Percentiles rank a stretch among this genome's conserved stretches.
These are phyloP conservation scores for Malus fusca DNA, from an alignment of 306 rosid genomes.

Conservation along the genomic window DNA sequence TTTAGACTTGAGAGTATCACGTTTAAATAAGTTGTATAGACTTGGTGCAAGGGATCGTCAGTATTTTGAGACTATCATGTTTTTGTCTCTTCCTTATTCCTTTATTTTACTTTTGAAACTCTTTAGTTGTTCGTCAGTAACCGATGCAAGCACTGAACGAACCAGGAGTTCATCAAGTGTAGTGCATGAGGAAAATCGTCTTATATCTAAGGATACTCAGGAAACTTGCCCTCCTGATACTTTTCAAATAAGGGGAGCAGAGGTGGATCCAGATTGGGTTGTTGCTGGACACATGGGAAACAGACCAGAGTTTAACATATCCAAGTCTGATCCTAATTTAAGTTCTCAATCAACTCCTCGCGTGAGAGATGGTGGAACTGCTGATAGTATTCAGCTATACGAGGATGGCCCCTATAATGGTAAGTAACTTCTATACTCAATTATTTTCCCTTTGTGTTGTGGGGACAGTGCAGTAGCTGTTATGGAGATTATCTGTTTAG, in stretches of 20 bases:
- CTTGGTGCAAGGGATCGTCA: background rate
- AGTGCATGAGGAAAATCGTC: constrained; percentile 46
- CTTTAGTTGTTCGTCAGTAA: constrained; percentile 23
- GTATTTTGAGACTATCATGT: background rate
- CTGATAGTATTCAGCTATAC: constrained; percentile 37
- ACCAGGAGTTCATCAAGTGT: constrained; percentile 38
- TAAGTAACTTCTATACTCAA: constrained; percentile 16
- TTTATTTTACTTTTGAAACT: background rate
- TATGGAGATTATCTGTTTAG: background rate
- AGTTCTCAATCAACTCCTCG: constrained; percentile 25
- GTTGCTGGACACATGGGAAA: constrained; percentile 29
- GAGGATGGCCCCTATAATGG: constrained; percentile 32
- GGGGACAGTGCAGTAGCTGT: background rate
- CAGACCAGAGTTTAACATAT: constrained; percentile 28
- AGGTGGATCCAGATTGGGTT: constrained; percentile 32
- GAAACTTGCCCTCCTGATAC: constrained; percentile 29
- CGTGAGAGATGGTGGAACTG: constrained; percentile 29
- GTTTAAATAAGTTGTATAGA: background rate
- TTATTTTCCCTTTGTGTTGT: background rate
- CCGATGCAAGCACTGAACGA: constrained; percentile 45
- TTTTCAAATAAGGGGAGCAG: constrained; percentile 29
- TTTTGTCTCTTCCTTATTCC: background rate
- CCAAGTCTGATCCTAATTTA: constrained; percentile 31
- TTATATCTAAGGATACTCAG: constrained; percentile 27
- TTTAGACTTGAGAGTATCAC: background rate